These are phyloP conservation scores for Basidioascus undulatus DNA, from an alignment of 768 basidiomycete species.

Conservation along the genomic window DNA sequence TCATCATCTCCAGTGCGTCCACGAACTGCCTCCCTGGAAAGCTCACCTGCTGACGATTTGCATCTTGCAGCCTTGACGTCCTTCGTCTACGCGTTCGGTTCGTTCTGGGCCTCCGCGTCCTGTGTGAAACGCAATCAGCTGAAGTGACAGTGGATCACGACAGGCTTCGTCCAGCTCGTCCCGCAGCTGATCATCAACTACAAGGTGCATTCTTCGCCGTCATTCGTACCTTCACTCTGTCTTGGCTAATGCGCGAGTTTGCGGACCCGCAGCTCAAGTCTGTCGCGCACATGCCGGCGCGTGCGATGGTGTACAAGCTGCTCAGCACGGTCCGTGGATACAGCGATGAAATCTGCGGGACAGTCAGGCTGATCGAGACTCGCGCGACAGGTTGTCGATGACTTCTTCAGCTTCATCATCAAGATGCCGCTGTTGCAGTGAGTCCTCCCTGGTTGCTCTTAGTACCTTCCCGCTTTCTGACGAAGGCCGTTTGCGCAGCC, in stretches of 20 bases:
- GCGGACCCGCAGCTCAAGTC: slow-evolving; percentile 26
- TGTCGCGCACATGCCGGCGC: slow-evolving; percentile 96
- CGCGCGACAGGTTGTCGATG: slow-evolving; percentile 40
- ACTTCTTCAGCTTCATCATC: slow-evolving; percentile 52
- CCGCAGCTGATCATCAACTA: slow-evolving; percentile 81
- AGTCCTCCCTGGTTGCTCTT: too few relatives aligned
- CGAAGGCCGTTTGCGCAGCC: slow-evolving; percentile 19
- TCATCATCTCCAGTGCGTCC: slow-evolving; percentile 44
- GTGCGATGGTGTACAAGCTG: slow-evolving; percentile 89
- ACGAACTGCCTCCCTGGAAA: slow-evolving; percentile 9
- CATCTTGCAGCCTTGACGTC: not conserved
- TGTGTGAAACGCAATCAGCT: too few relatives aligned
- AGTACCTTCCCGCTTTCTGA: not conserved
- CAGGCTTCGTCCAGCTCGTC: slow-evolving; percentile 61
- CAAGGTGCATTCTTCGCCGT: slow-evolving; percentile 32
- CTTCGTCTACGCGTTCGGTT: slow-evolving; percentile 90
- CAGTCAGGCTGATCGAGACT: slow-evolving; percentile 6
- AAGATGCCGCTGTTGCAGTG: slow-evolving; percentile 94
- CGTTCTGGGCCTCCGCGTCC: too few relatives aligned
- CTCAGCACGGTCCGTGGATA: slow-evolving; percentile 62
- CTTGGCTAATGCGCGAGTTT: slow-evolving; percentile 1
- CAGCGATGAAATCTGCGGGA: too few relatives aligned
- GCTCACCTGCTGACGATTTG: slow-evolving; percentile 17
- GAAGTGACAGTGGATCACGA: too few relatives aligned
- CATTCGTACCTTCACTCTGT: not conserved